A percentile compares a stretch with the other conserved stretches of the same genome.
These are phyloP conservation scores for Pythium utonaiense DNA, from an alignment of 352 stramenopile genomes.

Conservation along the genomic window DNA sequence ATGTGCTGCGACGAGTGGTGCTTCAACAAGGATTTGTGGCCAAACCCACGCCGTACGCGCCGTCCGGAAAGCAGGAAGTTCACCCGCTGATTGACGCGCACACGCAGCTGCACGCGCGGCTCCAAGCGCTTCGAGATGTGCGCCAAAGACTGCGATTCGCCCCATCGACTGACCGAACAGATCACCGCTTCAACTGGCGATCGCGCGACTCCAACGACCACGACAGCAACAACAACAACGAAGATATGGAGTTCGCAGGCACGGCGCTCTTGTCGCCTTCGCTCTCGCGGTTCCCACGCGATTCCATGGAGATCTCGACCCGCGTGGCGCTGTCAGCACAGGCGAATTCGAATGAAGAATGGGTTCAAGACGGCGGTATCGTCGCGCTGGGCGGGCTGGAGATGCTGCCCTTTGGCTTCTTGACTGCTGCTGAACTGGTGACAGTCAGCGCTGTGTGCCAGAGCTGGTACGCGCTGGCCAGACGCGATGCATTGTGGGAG, in stretches of 20 bases:
- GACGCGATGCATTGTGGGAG: slow-evolving; percentile 67
- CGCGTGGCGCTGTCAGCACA: slow-evolving; percentile 49
- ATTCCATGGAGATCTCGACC: slow-evolving; percentile 52
- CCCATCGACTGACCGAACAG: neutral
- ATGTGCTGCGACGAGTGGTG: slow-evolving; percentile 10
- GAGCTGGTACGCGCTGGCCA: slow-evolving; percentile 47
- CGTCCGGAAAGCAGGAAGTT: slow-evolving; percentile 38
- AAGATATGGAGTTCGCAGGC: neutral
- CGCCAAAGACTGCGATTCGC: slow-evolving; percentile 48
- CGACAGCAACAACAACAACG: neutral
- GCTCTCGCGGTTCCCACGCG: neutral
- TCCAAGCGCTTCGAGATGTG: slow-evolving; percentile 49
- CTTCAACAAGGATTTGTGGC: slow-evolving; percentile 61
- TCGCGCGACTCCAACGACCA: neutral
- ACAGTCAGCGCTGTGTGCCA: slow-evolving; percentile 45
- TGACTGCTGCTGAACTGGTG: slow-evolving; percentile 44
- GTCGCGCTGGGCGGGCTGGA: slow-evolving; percentile 52
- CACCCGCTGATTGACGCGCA: slow-evolving; percentile 60
- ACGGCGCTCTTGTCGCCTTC: neutral
- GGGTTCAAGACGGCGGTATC: slow-evolving; percentile 33
- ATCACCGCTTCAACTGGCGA: neutral
- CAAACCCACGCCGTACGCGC: slow-evolving; percentile 68
- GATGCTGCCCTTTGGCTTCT: slow-evolving; percentile 58
- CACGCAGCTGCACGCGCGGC: slow-evolving; percentile 53
- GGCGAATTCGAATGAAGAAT: slow-evolving; percentile 3